Conservation (phyloP, 192 early-diverging fungal species). For the Bifiguratus adelaidae region DNA sequence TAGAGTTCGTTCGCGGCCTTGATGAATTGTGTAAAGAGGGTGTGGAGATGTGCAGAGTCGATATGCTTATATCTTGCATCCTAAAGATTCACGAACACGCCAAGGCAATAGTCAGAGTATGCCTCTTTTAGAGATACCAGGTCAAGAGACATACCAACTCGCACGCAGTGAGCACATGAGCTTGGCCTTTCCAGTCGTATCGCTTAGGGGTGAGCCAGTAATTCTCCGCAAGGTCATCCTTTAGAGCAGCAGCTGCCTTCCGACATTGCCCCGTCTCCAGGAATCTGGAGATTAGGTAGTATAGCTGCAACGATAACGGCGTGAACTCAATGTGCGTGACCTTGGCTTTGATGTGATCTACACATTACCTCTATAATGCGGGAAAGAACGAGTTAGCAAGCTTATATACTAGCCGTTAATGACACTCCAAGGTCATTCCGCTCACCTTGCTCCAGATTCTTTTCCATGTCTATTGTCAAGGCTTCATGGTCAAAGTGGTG, state of each 20-base stretch:
- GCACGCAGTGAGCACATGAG: constrained; percentile 33
- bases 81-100: neutral
- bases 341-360: too few relatives aligned
- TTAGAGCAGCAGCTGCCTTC: constrained; percentile 37
- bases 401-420: too few relatives aligned
- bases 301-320: too few relatives aligned
- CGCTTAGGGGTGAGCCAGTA: constrained; percentile 50
- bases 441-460: too few relatives aligned
- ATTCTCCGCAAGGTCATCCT: constrained; percentile 28
- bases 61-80: constrained; percentile 4
- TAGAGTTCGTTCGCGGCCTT: constrained; percentile 18
- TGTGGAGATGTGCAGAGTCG: constrained; percentile 20
- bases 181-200: constrained; percentile 57
- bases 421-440: too few relatives aligned
- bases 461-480: too few relatives aligned
- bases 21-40: constrained; percentile 13
- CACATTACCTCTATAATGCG: too few relatives aligned
- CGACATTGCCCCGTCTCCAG: constrained; percentile 44
- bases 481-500: too few relatives aligned
- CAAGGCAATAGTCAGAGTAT: neutral
- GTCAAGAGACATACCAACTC: constrained; percentile 38
- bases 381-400: too few relatives aligned
- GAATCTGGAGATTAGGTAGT: constrained; percentile 64
- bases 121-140: neutral
- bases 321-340: too few relatives aligned